Percentiles rank a stretch among this genome's conserved stretches.
Evolutionary conservation across 345 rosid species (phyloP).

Genomic region (Firmiana major): DNA sequence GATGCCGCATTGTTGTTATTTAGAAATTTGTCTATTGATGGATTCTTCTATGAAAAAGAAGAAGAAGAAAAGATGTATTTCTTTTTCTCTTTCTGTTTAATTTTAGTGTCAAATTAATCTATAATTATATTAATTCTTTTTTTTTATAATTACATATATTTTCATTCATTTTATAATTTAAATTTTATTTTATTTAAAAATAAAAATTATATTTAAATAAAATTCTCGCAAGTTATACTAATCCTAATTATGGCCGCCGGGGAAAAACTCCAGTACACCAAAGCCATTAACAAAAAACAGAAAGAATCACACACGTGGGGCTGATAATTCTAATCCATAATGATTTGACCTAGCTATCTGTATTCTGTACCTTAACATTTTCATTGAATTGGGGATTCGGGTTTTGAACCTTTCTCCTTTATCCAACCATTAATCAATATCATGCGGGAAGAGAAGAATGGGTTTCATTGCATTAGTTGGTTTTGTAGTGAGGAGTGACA

Average conservation of each 20-base stretch:
- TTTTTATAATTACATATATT: too few species aligned
- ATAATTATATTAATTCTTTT: too few species aligned
- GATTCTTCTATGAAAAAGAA: not conserved
- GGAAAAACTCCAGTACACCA: not conserved
- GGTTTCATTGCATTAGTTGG: not conserved
- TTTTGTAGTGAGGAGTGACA: too few species aligned
- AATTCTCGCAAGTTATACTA: too few species aligned
- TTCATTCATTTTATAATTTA: too few species aligned
- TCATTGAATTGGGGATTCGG: not conserved
- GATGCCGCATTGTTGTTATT: not conserved
- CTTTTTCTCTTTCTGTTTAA: too few species aligned
- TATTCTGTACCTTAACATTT: not conserved
- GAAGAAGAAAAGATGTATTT: not conserved
- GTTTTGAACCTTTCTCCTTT: not conserved
- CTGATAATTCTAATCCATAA: not conserved
- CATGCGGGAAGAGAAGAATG: too few species aligned
- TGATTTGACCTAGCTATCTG: not conserved
- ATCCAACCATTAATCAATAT: too few species aligned
- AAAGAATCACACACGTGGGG: not conserved
- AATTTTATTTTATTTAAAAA: too few species aligned
- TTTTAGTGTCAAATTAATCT: too few species aligned
- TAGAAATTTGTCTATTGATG: not conserved
- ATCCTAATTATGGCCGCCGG: too few species aligned
- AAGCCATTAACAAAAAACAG: not conserved
- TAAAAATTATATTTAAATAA: too few species aligned